Conservation (phyloP, 768 basidiomycete genomes). For the Calocybe cyanea region DNA sequence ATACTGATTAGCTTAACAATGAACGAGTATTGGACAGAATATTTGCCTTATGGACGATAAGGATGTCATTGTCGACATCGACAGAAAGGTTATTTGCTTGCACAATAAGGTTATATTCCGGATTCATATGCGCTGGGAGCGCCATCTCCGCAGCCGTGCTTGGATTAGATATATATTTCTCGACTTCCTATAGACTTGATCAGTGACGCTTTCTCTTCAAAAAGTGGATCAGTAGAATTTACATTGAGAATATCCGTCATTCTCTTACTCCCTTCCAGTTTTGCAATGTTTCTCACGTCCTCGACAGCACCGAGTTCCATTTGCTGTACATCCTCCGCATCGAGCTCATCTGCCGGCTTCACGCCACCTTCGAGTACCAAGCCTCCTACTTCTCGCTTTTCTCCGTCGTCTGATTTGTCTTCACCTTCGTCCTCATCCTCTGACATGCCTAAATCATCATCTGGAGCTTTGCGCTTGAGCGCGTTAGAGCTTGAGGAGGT, state of each 20-base stretch:
- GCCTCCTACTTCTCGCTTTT: slow-evolving; percentile 42
- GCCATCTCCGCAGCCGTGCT: slow-evolving; percentile 76
- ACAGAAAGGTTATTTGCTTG: slow-evolving; percentile 97
- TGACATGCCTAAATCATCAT: slow-evolving; percentile 54
- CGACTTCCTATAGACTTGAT: slow-evolving; percentile 67
- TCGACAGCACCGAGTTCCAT: slow-evolving; percentile 87
- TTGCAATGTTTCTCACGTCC: slow-evolving; percentile 86
- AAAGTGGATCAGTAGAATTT: not conserved
- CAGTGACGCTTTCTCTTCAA: not conserved
- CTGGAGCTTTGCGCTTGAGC: slow-evolving; percentile 62
- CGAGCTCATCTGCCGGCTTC: slow-evolving; percentile 92
- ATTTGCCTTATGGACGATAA: slow-evolving; percentile 89
- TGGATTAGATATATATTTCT: slow-evolving; percentile 78
- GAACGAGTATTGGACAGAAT: not conserved
- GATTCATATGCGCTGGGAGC: slow-evolving; percentile 81
- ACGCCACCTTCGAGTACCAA: slow-evolving; percentile 85
- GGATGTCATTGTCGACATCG: slow-evolving; percentile 96
- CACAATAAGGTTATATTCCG: slow-evolving; percentile 95
- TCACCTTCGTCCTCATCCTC: slow-evolving; percentile 51
- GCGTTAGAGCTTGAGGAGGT: slow-evolving; percentile 27
- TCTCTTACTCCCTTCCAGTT: slow-evolving; percentile 80
- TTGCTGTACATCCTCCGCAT: slow-evolving; percentile 88
- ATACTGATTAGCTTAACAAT: not conserved
- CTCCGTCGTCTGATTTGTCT: slow-evolving; percentile 41
- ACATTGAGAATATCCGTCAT: slow-evolving; percentile 88